Percentiles rank a stretch among this genome's conserved stretches.
Conservation (phyloP, 345 rosid species). For the Moricandia arvensis region DNA sequence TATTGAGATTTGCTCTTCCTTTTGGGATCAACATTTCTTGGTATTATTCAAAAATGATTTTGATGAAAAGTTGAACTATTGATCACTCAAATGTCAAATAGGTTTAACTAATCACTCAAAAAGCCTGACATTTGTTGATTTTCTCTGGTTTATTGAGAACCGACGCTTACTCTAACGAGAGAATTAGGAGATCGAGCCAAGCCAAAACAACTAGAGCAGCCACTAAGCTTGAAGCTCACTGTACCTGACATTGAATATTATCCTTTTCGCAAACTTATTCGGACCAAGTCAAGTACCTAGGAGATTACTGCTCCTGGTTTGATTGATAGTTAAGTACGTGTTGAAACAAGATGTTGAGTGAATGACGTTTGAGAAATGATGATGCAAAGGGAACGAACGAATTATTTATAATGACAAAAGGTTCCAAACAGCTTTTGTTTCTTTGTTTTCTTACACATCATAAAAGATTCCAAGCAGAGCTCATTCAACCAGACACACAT, state of each 20-base stretch:
- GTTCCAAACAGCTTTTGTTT: slow-evolving; percentile 15
- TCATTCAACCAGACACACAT: neutral
- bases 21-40: neutral
- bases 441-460: slow-evolving; percentile 23
- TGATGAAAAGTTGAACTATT: neutral
- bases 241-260: no score
- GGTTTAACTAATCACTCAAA: neutral
- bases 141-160: slow-evolving; percentile 18
- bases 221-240: no score
- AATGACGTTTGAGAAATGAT: neutral
- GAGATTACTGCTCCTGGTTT: neutral
- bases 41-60: neutral
- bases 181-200: slow-evolving; percentile 46
- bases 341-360: neutral
- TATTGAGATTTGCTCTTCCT: neutral
- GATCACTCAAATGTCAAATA: slow-evolving; percentile 9
- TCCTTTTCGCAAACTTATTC: neutral
- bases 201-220: slow-evolving; percentile 53
- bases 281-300: neutral
- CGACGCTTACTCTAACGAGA: slow-evolving; percentile 37
- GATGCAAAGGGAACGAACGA: neutral
- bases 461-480: slow-evolving; percentile 9
- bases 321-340: neutral
- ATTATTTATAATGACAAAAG: slow-evolving; percentile 33
- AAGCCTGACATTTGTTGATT: neutral